Base-by-base conservation (phyloP, 768 basidiomycete genomes). In the Pisolithus albus region DNA sequence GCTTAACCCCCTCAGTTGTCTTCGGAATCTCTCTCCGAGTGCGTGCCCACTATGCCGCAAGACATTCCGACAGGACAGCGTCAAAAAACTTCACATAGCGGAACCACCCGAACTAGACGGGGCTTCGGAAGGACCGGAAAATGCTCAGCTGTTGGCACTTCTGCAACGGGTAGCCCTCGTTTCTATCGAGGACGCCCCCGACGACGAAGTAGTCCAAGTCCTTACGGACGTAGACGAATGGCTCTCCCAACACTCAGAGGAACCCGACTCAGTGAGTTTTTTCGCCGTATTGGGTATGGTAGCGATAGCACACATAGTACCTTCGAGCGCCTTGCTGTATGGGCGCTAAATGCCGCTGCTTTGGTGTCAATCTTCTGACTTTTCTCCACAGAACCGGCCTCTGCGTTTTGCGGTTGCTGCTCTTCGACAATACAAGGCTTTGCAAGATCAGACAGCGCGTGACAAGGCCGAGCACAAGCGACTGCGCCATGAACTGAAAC, bases 31-130 rank as follows among this genome's bases (percentile, higher is more conserved):
- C 55, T 63, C 66, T 19, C 78, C 81, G 50, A 72, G 72, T 16
- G 69, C 72, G 46, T 87, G 85, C 52, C 85, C 85, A 2, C 74
- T 86, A 24, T 87, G 85, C 64, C 78, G 85, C 58, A 83, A 81
- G 61, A 46, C 71, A 0, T 87, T 81, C 68, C 62, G 69, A 39
- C 71, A 72, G n/a, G 76, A 78, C 40, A 75, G 78, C 51, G 68
- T 81, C 61, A 84, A 83, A 70, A 83, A 77, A 61, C 68, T 87
- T n/a, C 82, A 85, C 64, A 77, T 87, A 58, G 83, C 66, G 45
- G 58, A 81, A 57, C 72, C 70, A 47, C 67, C 70, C 47, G 72
- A 69, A 13, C 52, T 61, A 11, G 58, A 64, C 43, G 63, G 72
- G 36, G 69, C 71, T 37, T 61, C 60, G 44, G 66, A 64, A 51